Base-by-base conservation (phyloP, 257 asterid genomes). In the Lycium barbarum region DNA sequence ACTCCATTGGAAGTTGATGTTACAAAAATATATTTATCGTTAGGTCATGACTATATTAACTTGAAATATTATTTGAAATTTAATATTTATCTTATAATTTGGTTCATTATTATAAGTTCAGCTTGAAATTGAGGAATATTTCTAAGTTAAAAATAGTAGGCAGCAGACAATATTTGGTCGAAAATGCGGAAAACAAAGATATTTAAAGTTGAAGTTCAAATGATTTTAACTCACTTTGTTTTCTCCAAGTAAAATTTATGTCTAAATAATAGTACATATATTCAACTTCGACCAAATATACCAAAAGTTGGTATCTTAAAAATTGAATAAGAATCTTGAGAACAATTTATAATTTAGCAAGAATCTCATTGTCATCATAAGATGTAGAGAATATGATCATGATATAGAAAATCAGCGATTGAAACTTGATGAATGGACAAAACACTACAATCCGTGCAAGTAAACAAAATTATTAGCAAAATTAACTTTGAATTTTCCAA, bases 361-460 rank as follows among this genome's bases (percentile, higher is more conserved):
- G 58, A 72, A 72, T 45, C n/a, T n/a, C 18, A 9, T n/a, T 40
- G 57, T 45, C 18, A 43, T n/a, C 58, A 8, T 61, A 74, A 74
- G 20, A 22, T 20, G 43, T 13, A 74, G 0, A 22, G 36, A 22
- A 63, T 9, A 26, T 63, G 71, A 63, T 63, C 40, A 63, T 22
- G 20, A 22, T 26, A 26, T 26, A 63, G 71, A 47, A 74, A 6
- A 9, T 1, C 36, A 12, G 20, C 1, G 17, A 5, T 47, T 47
- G 36, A 7, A 73, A 73, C 17, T 11, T 66, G 73, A 35, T 6
- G 73, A 49, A 45, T n/a, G 58, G 80, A 45, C 58, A 45, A 72
- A 47, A 73, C 9, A 3, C 20, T 59, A 45, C 80, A 47, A 73
- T 49, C 43, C 61, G 61, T 74, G 81, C 43, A 47, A 74, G 81